Percentiles rank a stretch among this genome's conserved stretches.
phyloP scores from a whole-genome alignment of 2,329 filamentous ascomycete genomes.

The Parascedosporium putredinis region DNA sequence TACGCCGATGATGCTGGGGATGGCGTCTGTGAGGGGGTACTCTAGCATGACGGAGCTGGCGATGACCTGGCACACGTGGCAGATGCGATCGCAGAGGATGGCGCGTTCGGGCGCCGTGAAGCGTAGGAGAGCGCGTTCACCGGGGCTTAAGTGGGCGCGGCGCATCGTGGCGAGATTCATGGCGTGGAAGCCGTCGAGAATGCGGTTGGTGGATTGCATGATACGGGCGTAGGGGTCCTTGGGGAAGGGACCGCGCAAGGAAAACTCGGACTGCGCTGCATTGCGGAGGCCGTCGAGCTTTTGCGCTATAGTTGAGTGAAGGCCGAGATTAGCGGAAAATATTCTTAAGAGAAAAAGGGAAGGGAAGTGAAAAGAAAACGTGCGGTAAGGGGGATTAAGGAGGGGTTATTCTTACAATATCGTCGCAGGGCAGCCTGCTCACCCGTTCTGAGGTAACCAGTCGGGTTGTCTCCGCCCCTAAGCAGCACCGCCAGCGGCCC shows the following conservation, averaged over 20 bases:
- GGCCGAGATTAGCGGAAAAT: too few relatives aligned
- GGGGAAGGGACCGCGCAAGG: constrained; percentile 80
- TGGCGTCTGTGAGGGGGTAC: constrained; percentile 80
- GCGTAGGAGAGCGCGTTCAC: constrained; percentile 69
- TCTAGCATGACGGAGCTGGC: constrained; percentile 90
- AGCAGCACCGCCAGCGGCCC: constrained; percentile 72
- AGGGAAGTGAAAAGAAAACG: not conserved
- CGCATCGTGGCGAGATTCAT: constrained; percentile 90
- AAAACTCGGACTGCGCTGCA: constrained; percentile 75
- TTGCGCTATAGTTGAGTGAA: constrained; percentile 38
- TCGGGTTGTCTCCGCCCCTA: constrained; percentile 38
- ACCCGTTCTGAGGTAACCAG: constrained; percentile 73
- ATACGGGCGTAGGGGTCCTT: constrained; percentile 62
- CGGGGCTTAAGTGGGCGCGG: constrained; percentile 62
- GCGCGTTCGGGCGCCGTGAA: constrained; percentile 72
- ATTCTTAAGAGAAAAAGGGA: constrained; percentile 7
- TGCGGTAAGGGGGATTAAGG: not conserved
- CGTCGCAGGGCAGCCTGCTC: constrained; percentile 82
- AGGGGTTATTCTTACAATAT: constrained; percentile 38
- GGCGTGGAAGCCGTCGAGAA: constrained; percentile 89
- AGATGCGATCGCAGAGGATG: constrained; percentile 78
- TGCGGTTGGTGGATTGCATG: constrained; percentile 67
- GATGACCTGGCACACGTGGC: constrained; percentile 76
- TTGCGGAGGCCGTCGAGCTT: constrained; percentile 64
- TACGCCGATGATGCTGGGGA: constrained; percentile 72